A percentile compares a stretch with the other conserved stretches of the same genome.
Evolutionary conservation across 257 asterid species (phyloP).

Genomic region (Solanum sitiens): DNA sequence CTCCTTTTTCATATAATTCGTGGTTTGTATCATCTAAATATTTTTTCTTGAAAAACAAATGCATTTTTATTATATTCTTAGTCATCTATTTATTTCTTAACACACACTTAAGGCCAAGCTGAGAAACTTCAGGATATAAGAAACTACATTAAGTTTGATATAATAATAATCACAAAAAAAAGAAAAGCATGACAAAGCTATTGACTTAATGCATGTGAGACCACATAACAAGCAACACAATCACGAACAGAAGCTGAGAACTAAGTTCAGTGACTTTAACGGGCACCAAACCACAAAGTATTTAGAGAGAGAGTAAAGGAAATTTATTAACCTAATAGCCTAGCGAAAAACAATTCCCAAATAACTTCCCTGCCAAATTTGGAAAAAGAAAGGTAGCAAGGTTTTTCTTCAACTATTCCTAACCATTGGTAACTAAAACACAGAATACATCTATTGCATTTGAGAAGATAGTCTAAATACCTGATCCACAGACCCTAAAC

Average conservation of each 20-base stretch:
- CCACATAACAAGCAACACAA: neutral
- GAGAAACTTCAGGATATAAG: neutral
- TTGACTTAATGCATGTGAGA: neutral
- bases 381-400: neutral
- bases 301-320: neutral
- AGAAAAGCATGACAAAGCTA: neutral
- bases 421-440: neutral
- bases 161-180: neutral
- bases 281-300: neutral
- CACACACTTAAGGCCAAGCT: neutral
- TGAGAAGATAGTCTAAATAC: conserved; percentile 21
- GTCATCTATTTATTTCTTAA: neutral
- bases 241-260: neutral
- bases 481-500: conserved; percentile 73
- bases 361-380: neutral
- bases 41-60: neutral
- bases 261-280: neutral
- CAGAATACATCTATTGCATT: neutral
- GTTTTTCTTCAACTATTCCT: neutral
- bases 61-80: neutral
- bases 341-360: neutral
- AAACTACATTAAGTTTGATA: neutral
- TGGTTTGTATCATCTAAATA: neutral
- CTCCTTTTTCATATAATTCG: neutral
- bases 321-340: neutral